Evolutionary conservation across 75 land plant genomes (phyloP).

Genomic region (Selaginella tamariscina): DNA sequence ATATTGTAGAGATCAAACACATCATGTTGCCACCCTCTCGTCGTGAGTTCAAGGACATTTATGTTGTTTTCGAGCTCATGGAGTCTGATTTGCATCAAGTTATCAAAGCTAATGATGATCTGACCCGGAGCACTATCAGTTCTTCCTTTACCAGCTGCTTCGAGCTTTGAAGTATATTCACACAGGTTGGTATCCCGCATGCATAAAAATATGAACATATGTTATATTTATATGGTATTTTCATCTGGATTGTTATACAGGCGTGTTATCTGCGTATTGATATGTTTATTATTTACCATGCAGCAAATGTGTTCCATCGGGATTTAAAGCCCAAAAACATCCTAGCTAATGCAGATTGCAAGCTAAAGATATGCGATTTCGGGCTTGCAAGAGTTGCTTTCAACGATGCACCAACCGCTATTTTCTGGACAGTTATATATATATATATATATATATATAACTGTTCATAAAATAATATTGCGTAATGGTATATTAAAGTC

Average conservation of each 20-base stretch:
- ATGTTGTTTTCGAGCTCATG: slow-evolving; percentile 37
- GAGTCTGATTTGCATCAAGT: slow-evolving; percentile 37
- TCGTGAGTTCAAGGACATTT: slow-evolving; percentile 32
- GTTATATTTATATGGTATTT: no score
- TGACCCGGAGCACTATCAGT: slow-evolving; percentile 9
- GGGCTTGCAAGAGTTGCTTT: slow-evolving; percentile 66
- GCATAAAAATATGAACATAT: no score
- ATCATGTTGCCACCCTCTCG: slow-evolving; percentile 35
- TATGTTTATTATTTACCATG: slow-evolving; percentile 8
- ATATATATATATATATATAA: no score
- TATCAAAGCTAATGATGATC: slow-evolving; percentile 8
- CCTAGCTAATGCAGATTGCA: slow-evolving; percentile 67
- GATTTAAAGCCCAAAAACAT: slow-evolving; percentile 71
- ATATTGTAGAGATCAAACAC: slow-evolving; percentile 37
- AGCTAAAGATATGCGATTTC: slow-evolving; percentile 71
- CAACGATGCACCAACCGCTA: slow-evolving; percentile 51
- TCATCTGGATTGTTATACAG: neutral
- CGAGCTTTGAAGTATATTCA: slow-evolving; percentile 1
- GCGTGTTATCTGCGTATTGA: neutral
- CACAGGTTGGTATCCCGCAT: neutral
- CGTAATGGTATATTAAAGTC: no score
- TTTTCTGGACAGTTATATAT: slow-evolving; percentile 69
- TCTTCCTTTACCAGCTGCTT: slow-evolving; percentile 6
- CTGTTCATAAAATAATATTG: neutral
- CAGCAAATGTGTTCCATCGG: slow-evolving; percentile 68